These are phyloP conservation scores for Poterioochromonas sp. DNA, from an alignment of 352 stramenopile species.

Conservation along the genomic window DNA sequence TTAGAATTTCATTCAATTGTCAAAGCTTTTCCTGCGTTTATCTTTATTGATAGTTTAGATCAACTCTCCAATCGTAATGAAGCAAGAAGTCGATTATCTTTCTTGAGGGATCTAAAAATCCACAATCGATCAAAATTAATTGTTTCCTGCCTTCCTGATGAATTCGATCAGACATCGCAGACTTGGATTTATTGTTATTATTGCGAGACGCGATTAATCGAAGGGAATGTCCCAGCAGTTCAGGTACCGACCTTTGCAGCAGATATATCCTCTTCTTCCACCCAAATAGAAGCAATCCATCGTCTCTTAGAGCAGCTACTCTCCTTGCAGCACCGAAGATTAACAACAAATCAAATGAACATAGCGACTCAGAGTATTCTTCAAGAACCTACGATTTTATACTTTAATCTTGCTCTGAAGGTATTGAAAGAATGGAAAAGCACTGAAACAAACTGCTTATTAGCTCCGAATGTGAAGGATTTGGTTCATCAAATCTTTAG, in stretches of 20 bases:
- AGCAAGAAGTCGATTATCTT: neutral
- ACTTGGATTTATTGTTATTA: neutral
- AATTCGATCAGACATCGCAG: neutral
- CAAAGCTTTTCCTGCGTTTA: neutral
- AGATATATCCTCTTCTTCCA: too few relatives aligned
- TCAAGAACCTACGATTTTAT: neutral
- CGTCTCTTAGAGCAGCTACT: too few relatives aligned
- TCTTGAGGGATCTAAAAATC: neutral
- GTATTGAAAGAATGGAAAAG: neutral
- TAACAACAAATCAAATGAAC: neutral
- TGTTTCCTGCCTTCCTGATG: neutral
- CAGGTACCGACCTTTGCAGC: neutral
- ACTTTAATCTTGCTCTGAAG: neutral
- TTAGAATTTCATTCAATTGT: neutral
- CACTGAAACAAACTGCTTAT: neutral
- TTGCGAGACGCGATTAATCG: neutral
- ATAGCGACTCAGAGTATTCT: neutral
- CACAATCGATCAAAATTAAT: neutral
- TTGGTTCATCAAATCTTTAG: conserved; percentile 5
- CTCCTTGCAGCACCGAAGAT: neutral
- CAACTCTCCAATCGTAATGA: neutral
- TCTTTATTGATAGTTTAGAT: conserved; percentile 4
- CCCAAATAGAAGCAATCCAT: too few relatives aligned
- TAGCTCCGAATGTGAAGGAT: neutral
- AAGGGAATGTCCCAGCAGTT: neutral